Percentiles rank a stretch among this genome's conserved stretches.
phyloP scores from a whole-genome alignment of 1,284 basidiomycete species.

The Ganoderma sp. region DNA sequence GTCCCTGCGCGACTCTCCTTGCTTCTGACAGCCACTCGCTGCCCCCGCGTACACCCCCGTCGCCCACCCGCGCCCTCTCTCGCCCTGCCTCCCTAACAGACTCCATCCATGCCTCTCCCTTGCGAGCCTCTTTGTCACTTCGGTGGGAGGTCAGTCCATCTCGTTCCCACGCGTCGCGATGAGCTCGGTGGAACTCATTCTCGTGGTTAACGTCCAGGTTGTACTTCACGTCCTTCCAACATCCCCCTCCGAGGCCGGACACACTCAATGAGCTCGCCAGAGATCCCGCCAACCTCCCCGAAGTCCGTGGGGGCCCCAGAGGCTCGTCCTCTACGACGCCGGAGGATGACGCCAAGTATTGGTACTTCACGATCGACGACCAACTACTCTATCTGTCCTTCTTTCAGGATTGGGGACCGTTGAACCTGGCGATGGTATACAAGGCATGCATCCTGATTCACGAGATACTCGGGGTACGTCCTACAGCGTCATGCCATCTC shows the following conservation, averaged over 20 bases:
- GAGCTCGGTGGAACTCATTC: slow-evolving; percentile 23
- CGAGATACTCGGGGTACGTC: slow-evolving; percentile 80
- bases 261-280: slow-evolving; percentile 62
- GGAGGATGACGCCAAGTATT: slow-evolving; percentile 74
- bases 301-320: slow-evolving; percentile 61
- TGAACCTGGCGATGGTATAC: slow-evolving; percentile 92
- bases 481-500: slow-evolving; percentile 25
- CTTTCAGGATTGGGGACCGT: slow-evolving; percentile 93
- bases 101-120: slow-evolving; percentile 43
- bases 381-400: slow-evolving; percentile 93
- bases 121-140: slow-evolving; percentile 81
- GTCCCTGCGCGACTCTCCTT: slow-evolving; percentile 24
- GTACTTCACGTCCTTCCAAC: slow-evolving; percentile 82
- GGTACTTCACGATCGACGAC: slow-evolving; percentile 90
- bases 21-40: slow-evolving; percentile 22
- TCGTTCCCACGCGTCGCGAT: slow-evolving; percentile 19
- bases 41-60: slow-evolving; percentile 23
- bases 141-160: slow-evolving; percentile 62
- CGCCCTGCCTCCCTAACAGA: slow-evolving; percentile 3
- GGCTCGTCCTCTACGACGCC: slow-evolving; percentile 65
- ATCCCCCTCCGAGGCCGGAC: slow-evolving; percentile 68
- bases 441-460: slow-evolving; percentile 94
- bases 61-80: slow-evolving; percentile 18
- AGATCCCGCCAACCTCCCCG: slow-evolving; percentile 58
- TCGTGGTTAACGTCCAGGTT: slow-evolving; percentile 53